Conservation (phyloP, 2,329 filamentous ascomycete genomes). For the Thelonectria olida region DNA sequence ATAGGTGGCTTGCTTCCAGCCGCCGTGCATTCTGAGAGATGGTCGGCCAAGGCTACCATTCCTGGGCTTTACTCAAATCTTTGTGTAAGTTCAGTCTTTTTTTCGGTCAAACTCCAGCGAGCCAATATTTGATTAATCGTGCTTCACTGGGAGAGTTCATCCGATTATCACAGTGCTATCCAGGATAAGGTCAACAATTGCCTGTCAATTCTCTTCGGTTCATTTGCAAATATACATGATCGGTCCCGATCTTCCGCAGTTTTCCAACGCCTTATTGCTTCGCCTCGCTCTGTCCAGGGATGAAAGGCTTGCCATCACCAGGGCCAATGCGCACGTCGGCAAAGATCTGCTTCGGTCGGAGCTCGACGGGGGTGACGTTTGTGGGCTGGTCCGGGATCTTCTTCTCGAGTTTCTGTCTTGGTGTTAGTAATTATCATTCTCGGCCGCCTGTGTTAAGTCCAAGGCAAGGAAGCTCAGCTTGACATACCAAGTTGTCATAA, state of each 20-base stretch:
- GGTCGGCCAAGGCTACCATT: too few relatives aligned
- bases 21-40: too few relatives aligned
- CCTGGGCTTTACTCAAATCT: too few relatives aligned
- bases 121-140: too few relatives aligned
- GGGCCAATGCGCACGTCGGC: constrained; percentile 60
- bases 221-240: constrained; percentile 45
- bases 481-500: constrained; percentile 89
- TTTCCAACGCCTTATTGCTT: constrained; percentile 44
- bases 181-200: constrained; percentile 28
- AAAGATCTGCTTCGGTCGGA: constrained; percentile 72
- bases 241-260: constrained; percentile 30
- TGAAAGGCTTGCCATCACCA: constrained; percentile 55
- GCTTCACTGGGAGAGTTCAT: neutral
- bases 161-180: neutral
- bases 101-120: too few relatives aligned
- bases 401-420: constrained; percentile 78
- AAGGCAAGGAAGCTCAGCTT: neutral
- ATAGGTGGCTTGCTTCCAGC: too few relatives aligned
- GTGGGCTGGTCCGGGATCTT: constrained; percentile 77
- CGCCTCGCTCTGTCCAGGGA: constrained; percentile 45
- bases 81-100: too few relatives aligned
- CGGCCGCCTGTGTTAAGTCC: neutral
- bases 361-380: constrained; percentile 77
- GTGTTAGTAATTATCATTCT: constrained; percentile 15
- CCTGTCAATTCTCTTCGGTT: constrained; percentile 40